Conservation (phyloP, 257 asterid genomes). For the Oldenlandia corymbosa region DNA sequence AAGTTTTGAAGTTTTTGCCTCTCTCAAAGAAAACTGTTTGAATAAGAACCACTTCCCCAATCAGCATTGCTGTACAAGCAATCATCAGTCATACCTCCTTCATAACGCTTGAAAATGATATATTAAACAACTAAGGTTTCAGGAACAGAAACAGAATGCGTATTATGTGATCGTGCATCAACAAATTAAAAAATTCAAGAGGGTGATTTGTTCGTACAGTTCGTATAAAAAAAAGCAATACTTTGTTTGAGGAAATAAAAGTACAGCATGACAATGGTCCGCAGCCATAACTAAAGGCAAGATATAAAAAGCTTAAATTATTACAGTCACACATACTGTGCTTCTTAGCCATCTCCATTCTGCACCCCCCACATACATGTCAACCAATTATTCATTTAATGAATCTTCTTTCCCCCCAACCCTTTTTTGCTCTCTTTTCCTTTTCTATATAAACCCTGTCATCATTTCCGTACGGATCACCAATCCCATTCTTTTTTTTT, state of each 20-base stretch:
- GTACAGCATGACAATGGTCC: slow-evolving; percentile 39
- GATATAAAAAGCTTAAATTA: slow-evolving; percentile 20
- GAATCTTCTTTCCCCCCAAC: slow-evolving; percentile 18
- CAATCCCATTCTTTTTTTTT: slow-evolving; percentile 11
- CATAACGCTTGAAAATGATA: no score
- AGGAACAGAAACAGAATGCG: slow-evolving; percentile 15
- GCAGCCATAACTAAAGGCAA: slow-evolving; percentile 25
- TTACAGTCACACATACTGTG: slow-evolving; percentile 35
- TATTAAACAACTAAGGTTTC: no score
- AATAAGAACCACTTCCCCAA: no score
- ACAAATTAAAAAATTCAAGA: slow-evolving; percentile 23
- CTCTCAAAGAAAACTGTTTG: no score
- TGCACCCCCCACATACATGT: slow-evolving; percentile 15
- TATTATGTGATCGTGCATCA: slow-evolving; percentile 21
- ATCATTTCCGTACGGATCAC: slow-evolving; percentile 31
- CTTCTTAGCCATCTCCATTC: slow-evolving; percentile 37
- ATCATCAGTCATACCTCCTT: slow-evolving; percentile 1
- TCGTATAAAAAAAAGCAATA: slow-evolving; percentile 38
- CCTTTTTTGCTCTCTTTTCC: slow-evolving; percentile 23
- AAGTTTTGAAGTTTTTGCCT: no score
- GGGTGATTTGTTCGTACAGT: slow-evolving; percentile 69
- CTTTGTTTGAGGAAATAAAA: slow-evolving; percentile 22
- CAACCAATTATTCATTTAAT: slow-evolving; percentile 32
- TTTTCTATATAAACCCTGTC: slow-evolving; percentile 44
- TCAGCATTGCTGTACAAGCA: neutral